A percentile compares a stretch with the other conserved stretches of the same genome.
phyloP scores from a whole-genome alignment of 1,284 basidiomycete species.

The Paramarasmius palmivorus region DNA sequence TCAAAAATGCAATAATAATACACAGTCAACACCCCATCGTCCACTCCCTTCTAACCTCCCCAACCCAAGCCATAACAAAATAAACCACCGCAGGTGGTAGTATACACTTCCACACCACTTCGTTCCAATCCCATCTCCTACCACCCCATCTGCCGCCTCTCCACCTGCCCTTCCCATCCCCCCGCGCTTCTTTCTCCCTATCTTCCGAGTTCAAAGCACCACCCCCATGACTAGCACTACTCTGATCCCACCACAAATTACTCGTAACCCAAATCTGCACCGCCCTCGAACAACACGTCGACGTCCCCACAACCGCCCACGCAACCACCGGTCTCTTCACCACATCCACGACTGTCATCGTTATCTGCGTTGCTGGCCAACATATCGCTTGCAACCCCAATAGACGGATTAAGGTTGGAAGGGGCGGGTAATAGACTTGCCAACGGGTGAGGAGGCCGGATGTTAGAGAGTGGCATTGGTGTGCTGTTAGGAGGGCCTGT shows the following conservation, averaged over 20 bases:
- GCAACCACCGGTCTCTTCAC: constrained; percentile 65
- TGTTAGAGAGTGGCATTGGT: constrained; percentile 78
- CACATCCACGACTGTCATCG: constrained; percentile 66
- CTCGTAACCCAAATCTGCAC: constrained; percentile 87
- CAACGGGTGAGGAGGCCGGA: constrained; percentile 81
- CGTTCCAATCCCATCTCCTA: constrained; percentile 73
- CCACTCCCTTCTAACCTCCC: constrained; percentile 45
- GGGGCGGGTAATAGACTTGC: constrained; percentile 79
- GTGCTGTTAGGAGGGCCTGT: constrained; percentile 76
- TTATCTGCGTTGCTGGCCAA: constrained; percentile 85
- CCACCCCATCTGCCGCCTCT: constrained; percentile 51
- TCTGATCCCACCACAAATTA: constrained; percentile 56
- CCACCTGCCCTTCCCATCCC: constrained; percentile 37
- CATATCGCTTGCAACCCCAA: constrained; percentile 84
- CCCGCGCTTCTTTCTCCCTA: constrained; percentile 4
- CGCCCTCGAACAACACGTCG: constrained; percentile 71
- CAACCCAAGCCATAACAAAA: constrained; percentile 79
- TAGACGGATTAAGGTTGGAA: constrained; percentile 80
- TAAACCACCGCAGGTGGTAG: constrained; percentile 72
- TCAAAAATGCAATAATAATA: no score
- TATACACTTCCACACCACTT: constrained; percentile 64
- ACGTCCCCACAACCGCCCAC: constrained; percentile 83
- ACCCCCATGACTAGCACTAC: not conserved
- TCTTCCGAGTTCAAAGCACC: not conserved
- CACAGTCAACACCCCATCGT: constrained; percentile 26